Evolutionary conservation across 768 basidiomycete genomes (phyloP), one percentile per base, ranked within the genome.

Genomic region (Naganishia kalamii): DNA sequence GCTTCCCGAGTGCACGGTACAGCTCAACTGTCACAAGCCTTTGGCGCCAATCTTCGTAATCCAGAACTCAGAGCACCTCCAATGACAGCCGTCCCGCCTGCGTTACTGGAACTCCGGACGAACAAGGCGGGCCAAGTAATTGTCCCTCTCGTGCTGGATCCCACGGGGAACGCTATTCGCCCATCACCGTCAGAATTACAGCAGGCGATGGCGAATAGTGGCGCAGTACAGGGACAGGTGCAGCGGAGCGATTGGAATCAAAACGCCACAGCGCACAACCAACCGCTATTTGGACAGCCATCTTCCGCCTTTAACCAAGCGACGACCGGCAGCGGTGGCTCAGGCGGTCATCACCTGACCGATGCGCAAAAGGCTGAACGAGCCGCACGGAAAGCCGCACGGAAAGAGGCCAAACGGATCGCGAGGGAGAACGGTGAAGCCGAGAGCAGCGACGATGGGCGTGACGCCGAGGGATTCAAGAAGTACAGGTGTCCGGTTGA

Each of bases 401-500:
- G 64, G 25, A 70, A 69, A 54, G 71, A 71, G 33, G 74, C 71
- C 17, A 68, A 63, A 37, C 51, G 66, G 43, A 64, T 68, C 64
- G 35, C 70, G 60, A 12, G 71, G 32, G 74, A 63, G 70, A 73
- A 67, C 44, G 68, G 64, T 17, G 64, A 65, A 44, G 47, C 59
- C 17, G 47, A 48, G 37, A 65, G 64, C 49, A 65, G 64, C 15
- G 68, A 65, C 47, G 66, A 63, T 50, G 68, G 62, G 19, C 37
- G 66, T 23, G 60, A 69, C 41, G 71, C 66, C 0, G 74, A 74
- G 43, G 68, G 67, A 8, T 75, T 72, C 60, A 74, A 73, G 50
- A 67, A 72, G 48, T 77, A 74, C 54, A 69, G 73, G 13, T 78
- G 77, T 63, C 77, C 77, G 6, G 73, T 78, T 25, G 74, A 75